These are phyloP conservation scores for Paspalum notatum DNA, from an alignment of 176 grass and related monocot species.

Conservation along the genomic window DNA sequence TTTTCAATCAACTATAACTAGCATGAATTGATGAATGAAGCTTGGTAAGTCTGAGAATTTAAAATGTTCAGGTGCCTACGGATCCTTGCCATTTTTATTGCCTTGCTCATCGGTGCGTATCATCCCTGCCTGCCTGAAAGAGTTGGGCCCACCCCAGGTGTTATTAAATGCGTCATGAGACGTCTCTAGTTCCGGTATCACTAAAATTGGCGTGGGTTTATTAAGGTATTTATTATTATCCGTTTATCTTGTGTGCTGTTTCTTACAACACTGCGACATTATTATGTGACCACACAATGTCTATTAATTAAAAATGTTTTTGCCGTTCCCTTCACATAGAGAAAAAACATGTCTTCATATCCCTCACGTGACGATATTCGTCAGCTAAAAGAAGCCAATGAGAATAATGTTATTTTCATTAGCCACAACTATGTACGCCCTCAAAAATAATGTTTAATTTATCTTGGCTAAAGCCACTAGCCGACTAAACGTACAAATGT, in stretches of 20 bases:
- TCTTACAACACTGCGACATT: no score
- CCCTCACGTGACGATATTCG: no score
- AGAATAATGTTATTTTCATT: no score
- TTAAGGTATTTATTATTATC: not conserved
- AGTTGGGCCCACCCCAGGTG: not conserved
- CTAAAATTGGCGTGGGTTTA: not conserved
- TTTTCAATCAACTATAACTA: no score
- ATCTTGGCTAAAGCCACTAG: no score
- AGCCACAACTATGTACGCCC: no score
- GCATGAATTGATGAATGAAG: not conserved
- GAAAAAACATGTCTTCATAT: no score
- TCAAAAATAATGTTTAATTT: no score
- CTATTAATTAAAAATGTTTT: not conserved
- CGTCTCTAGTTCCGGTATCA: not conserved
- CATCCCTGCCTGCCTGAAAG: not conserved
- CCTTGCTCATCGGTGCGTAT: not conserved
- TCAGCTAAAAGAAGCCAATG: no score
- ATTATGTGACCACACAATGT: not conserved
- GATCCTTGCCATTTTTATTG: constrained; percentile 28
- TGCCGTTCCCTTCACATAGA: no score
- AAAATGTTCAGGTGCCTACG: constrained; percentile 40
- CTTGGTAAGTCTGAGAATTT: not conserved
- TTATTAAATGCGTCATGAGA: constrained; percentile 34
- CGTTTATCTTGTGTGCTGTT: not conserved
- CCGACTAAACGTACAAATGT: no score